phyloP scores from a whole-genome alignment of 805 yeast species.

The Wickerhamiella lipophila region DNA sequence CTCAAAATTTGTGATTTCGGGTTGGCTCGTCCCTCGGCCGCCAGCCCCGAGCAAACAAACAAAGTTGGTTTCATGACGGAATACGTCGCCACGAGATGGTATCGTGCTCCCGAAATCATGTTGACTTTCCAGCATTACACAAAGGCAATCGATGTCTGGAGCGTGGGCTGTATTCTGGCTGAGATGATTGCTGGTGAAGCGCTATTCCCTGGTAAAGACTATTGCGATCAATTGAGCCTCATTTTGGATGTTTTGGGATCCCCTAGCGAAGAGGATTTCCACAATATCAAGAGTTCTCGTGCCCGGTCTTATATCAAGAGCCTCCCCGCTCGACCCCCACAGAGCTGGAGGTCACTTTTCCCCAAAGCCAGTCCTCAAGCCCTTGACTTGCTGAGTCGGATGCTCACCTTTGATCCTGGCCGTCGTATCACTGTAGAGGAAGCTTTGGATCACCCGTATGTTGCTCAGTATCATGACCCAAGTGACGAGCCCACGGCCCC shows the following conservation, averaged over 20 bases:
- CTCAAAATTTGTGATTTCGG: slow-evolving; percentile 95
- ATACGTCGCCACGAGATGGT: slow-evolving; percentile 98
- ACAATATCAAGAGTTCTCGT: slow-evolving; percentile 65
- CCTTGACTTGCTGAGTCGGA: slow-evolving; percentile 58
- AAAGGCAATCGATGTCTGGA: slow-evolving; percentile 95
- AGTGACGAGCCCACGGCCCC: slow-evolving; percentile 54
- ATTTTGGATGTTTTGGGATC: slow-evolving; percentile 84
- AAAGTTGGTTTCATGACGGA: slow-evolving; percentile 93
- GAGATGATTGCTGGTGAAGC: slow-evolving; percentile 87
- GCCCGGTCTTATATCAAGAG: slow-evolving; percentile 88
- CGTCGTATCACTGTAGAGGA: slow-evolving; percentile 76
- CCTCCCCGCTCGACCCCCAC: slow-evolving; percentile 47
- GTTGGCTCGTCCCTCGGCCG: slow-evolving; percentile 79
- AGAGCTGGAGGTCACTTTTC: slow-evolving; percentile 33
- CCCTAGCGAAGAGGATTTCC: slow-evolving; percentile 60
- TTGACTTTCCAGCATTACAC: slow-evolving; percentile 87
- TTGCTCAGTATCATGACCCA: slow-evolving; percentile 85
- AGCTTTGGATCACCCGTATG: slow-evolving; percentile 80
- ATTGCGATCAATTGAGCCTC: slow-evolving; percentile 86
- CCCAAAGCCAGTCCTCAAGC: slow-evolving; percentile 85
- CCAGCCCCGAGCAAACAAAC: slow-evolving; percentile 42
- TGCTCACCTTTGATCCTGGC: slow-evolving; percentile 80
- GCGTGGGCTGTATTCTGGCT: slow-evolving; percentile 93
- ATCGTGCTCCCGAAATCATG: slow-evolving; percentile 97
- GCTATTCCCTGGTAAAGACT: slow-evolving; percentile 87